Conservation (phyloP, 192 early-diverging fungal genomes). For the Coemansia sp. region DNA sequence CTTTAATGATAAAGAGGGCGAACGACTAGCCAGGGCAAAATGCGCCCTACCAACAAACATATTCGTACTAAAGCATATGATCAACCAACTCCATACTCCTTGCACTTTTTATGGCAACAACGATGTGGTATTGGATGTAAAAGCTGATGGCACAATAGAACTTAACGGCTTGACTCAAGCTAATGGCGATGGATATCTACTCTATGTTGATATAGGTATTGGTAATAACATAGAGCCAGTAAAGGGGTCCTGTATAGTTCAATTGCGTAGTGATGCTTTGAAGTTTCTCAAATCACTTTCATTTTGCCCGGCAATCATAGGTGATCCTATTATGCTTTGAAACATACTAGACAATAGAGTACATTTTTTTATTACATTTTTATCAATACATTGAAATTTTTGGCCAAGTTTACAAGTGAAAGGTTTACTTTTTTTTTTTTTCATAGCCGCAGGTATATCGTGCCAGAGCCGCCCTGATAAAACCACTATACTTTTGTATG, state of each 20-base stretch:
- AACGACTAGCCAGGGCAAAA: neutral
- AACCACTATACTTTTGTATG: too few species aligned
- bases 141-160: neutral
- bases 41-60: neutral
- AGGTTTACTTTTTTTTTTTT: neutral
- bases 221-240: neutral
- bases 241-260: neutral
- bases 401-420: neutral
- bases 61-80: neutral
- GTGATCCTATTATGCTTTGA: too few species aligned
- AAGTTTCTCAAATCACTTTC: too few species aligned
- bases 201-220: neutral
- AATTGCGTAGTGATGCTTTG: neutral
- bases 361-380: neutral
- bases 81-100: too few species aligned
- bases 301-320: too few species aligned
- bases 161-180: neutral
- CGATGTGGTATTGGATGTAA: neutral
- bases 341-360: neutral
- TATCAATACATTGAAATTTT: neutral
- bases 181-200: neutral
- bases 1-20: neutral
- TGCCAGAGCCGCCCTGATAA: too few species aligned
- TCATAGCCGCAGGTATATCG: too few species aligned
- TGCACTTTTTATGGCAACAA: neutral